These are phyloP conservation scores for Simmondsia chinensis DNA, from an alignment of 148 eudicot species.

Conservation along the genomic window DNA sequence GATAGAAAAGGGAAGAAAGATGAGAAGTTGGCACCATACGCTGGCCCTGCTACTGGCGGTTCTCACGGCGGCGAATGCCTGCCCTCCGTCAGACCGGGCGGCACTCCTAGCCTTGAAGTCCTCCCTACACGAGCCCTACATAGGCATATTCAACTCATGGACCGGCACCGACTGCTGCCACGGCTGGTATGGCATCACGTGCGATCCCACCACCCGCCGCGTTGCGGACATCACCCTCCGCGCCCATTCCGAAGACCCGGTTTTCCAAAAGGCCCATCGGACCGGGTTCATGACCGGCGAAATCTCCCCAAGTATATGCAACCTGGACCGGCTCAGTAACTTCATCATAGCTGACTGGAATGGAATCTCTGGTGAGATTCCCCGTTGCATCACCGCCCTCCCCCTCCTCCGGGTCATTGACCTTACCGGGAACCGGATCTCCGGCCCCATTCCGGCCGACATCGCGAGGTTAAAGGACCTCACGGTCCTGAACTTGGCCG, in stretches of 20 bases:
- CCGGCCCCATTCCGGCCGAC: slow-evolving; percentile 49
- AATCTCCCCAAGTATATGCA: slow-evolving; percentile 57
- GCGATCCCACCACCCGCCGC: slow-evolving; percentile 46
- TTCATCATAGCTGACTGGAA: slow-evolving; percentile 86
- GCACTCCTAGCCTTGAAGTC: slow-evolving; percentile 59
- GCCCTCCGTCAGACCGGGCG: slow-evolving; percentile 69
- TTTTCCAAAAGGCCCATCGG: slow-evolving; percentile 45
- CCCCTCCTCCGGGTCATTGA: slow-evolving; percentile 55
- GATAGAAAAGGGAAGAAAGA: not conserved
- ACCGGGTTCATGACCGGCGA: slow-evolving; percentile 85
- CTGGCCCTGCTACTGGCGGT: slow-evolving; percentile 22
- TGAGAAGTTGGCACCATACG: slow-evolving; percentile 7
- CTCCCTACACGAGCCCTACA: slow-evolving; percentile 50
- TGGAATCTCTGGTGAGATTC: slow-evolving; percentile 69
- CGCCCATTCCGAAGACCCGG: slow-evolving; percentile 77
- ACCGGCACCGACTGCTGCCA: slow-evolving; percentile 67
- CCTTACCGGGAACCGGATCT: slow-evolving; percentile 50
- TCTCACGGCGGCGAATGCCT: slow-evolving; percentile 27
- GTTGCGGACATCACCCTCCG: slow-evolving; percentile 82
- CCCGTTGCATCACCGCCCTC: slow-evolving; percentile 39
- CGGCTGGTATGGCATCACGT: slow-evolving; percentile 75
- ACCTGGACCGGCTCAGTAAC: slow-evolving; percentile 53
- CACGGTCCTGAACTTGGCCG: slow-evolving; percentile 71
- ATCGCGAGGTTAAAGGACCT: slow-evolving; percentile 58
- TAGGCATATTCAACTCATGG: slow-evolving; percentile 85